Base-by-base conservation (phyloP, 371 early-diverging fungal genomes). In the Actinomortierella wolfii region DNA sequence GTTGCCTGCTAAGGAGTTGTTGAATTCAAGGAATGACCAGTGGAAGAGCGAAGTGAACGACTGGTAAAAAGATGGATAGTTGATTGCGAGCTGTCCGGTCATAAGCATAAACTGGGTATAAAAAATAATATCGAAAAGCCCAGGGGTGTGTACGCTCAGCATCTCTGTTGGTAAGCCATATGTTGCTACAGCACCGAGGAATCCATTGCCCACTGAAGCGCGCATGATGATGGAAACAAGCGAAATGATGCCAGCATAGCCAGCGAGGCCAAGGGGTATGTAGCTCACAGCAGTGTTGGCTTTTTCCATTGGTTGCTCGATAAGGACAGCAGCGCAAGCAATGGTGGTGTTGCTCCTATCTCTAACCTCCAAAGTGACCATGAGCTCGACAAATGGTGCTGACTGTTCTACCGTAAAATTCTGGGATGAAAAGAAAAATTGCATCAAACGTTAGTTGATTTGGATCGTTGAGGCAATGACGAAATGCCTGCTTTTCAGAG, bases 101-200 rank as follows among this genome's bases (percentile, higher is more conserved):
- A 71, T 68, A 13, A 81, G 77, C 51, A 85, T 80, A 46, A 83
- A 85, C 54, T 85, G 86, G 1, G 80, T 74, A 51, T 85, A 82
- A 51, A 73, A 78, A 21, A 85, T 60, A 20, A 85, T 47, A 56
- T 85, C 86, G 50, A 83, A 81, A 47, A 85, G 76, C 1, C 84
- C 84, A 13, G 86, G 86, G 1, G 83, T 80, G 51, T 81, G 81
- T 15, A 85, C 64, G n/a, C 77, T 77, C 46, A 83, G 60, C 0
- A 78, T 59, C n/a, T 80, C 82, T 17, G 83, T 73, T 17, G 76
- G 57, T 47, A 81, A 76, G 43, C 81, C 83, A 61, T 85, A 83
- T 24, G 83, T 83, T 13, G 83, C 83, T 18, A 78, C 64, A 15
- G 83, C 75, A 8, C 81, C 48, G 46, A 83, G 64, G 14, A 82